phyloP scores from a whole-genome alignment of 2,329 filamentous ascomycete species.

The Aspergillus carbonarius region DNA sequence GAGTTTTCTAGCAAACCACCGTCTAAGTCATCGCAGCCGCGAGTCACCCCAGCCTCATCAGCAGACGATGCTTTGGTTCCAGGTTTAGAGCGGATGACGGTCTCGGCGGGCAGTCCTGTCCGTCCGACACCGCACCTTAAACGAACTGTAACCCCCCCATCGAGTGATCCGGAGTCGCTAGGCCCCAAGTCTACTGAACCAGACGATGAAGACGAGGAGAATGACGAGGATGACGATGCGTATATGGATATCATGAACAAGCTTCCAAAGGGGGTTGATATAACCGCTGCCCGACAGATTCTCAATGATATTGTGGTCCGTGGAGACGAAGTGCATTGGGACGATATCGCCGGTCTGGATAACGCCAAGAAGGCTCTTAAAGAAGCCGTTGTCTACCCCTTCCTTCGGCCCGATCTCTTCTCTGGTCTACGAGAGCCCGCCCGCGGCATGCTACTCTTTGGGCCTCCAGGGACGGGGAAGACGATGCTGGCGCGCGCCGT shows the following conservation, averaged over 20 bases:
- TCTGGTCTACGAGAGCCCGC: slow-evolving; percentile 93
- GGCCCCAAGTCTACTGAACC: slow-evolving; percentile 52
- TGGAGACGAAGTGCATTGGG: slow-evolving; percentile 93
- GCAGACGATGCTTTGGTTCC: slow-evolving; percentile 33
- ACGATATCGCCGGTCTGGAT: slow-evolving; percentile 86
- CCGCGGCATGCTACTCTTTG: slow-evolving; percentile 91
- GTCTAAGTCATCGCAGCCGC: slow-evolving; percentile 21
- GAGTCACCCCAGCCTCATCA: slow-evolving; percentile 6
- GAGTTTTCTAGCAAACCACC: slow-evolving; percentile 17
- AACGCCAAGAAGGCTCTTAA: slow-evolving; percentile 88
- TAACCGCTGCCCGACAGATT: slow-evolving; percentile 81
- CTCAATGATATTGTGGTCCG: slow-evolving; percentile 93
- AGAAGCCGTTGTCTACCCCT: slow-evolving; percentile 95
- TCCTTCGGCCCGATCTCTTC: slow-evolving; percentile 91
- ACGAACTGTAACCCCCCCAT: slow-evolving; percentile 47
- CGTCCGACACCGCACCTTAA: slow-evolving; percentile 35
- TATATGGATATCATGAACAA: slow-evolving; percentile 69
- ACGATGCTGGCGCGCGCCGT: slow-evolving; percentile 96
- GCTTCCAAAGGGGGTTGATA: slow-evolving; percentile 78
- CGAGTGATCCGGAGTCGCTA: slow-evolving; percentile 40
- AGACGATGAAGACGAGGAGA: slow-evolving; percentile 47
- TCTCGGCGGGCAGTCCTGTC: slow-evolving; percentile 22
- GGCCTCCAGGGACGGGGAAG: slow-evolving; percentile 95
- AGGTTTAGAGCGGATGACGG: slow-evolving; percentile 24
- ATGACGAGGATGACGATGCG: slow-evolving; percentile 53